Conservation (phyloP, 1,139 yeast species). For the Blastobotrys arbuscula region DNA sequence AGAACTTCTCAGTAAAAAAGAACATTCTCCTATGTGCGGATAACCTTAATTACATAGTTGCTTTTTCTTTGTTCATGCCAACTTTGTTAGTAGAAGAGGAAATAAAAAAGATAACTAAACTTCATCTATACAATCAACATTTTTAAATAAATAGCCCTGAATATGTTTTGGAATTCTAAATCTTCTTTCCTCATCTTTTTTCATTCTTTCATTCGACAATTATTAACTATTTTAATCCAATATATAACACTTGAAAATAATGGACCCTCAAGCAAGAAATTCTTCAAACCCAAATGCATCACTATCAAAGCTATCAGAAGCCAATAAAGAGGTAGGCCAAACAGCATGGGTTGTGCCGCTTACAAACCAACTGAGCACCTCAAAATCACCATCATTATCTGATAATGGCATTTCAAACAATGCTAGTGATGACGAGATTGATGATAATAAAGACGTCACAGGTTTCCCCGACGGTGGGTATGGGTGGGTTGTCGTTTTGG, state of each 20-base stretch:
- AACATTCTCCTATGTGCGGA: too few relatives aligned
- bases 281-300: neutral
- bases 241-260: too few relatives aligned
- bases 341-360: neutral
- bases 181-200: neutral
- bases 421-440: neutral
- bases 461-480: conserved; percentile 52
- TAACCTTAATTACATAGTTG: too few relatives aligned
- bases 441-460: neutral
- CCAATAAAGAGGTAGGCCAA: neutral
- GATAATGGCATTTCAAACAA: neutral
- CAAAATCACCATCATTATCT: neutral
- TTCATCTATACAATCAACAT: neutral
- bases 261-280: conserved; percentile 5
- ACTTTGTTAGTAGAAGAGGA: neutral
- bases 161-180: neutral
- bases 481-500: conserved; percentile 63
- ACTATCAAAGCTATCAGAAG: neutral
- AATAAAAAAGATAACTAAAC: neutral
- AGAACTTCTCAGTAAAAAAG: too few relatives aligned
- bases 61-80: neutral
- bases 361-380: neutral
- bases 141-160: neutral
- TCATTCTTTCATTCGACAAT: neutral
- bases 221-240: neutral